Evolutionary conservation across 257 asterid species (phyloP).

Genomic region (Handroanthus guayacan): DNA sequence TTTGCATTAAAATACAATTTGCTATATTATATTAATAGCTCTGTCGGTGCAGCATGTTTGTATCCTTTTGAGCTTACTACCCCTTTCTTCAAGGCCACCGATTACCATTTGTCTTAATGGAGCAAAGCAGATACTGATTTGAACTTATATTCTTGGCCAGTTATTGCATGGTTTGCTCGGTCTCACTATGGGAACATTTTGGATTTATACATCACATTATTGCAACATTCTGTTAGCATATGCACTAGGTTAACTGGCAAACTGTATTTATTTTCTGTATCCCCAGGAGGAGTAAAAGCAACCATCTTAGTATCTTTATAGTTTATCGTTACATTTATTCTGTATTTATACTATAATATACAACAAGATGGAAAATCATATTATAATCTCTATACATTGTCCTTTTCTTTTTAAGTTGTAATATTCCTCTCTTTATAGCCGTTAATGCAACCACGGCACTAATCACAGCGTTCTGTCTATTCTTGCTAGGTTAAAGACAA

Average conservation of each 20-base stretch:
- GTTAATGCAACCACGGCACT: neutral
- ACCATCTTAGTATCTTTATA: neutral
- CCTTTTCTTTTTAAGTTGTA: no score
- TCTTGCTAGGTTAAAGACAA: constrained; percentile 67
- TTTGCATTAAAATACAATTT: neutral
- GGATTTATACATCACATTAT: constrained; percentile 70
- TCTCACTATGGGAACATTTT: constrained; percentile 80
- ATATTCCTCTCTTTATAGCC: no score
- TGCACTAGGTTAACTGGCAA: constrained; percentile 5
- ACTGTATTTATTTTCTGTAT: neutral
- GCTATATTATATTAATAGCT: neutral
- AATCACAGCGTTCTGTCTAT: neutral
- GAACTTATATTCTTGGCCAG: constrained; percentile 48
- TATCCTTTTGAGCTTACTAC: neutral
- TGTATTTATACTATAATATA: neutral
- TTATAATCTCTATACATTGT: neutral
- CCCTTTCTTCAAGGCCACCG: neutral
- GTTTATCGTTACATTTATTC: neutral
- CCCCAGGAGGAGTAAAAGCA: neutral
- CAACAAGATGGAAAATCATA: neutral
- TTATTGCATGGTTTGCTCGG: constrained; percentile 92
- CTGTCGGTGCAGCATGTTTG: neutral
- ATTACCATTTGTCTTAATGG: neutral
- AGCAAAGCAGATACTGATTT: constrained; percentile 33
- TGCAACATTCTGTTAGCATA: constrained; percentile 7